phyloP scores from a whole-genome alignment of 331 rosid species.

The Arachis monticola region DNA sequence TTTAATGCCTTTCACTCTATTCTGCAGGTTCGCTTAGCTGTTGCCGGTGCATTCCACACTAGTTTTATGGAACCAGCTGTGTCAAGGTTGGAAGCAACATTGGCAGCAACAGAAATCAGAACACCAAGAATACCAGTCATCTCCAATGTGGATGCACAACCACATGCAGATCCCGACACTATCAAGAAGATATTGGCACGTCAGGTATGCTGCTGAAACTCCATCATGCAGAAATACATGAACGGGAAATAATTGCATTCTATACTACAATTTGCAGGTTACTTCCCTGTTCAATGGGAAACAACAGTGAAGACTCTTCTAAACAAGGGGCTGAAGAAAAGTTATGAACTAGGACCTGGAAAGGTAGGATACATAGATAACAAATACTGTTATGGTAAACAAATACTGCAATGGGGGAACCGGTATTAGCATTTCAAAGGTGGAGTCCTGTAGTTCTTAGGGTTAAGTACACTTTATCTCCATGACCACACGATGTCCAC shows the following conservation, averaged over 20 bases:
- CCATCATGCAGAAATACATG: background rate
- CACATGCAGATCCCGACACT: constrained; percentile 85
- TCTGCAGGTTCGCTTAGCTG: constrained; percentile 92
- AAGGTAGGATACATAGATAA: constrained; percentile 60
- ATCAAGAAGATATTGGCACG: constrained; percentile 86
- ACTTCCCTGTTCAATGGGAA: constrained; percentile 99
- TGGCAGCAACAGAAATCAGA: constrained; percentile 76
- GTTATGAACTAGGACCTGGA: constrained; percentile 97
- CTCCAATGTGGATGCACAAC: constrained; percentile 89
- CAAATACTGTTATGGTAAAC: background rate
- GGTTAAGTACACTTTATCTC: too few species aligned
- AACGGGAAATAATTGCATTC: constrained; percentile 30
- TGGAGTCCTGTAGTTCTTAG: background rate
- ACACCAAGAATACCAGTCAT: constrained; percentile 94
- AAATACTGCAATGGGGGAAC: background rate
- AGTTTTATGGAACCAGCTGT: constrained; percentile 97
- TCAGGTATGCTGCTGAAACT: constrained; percentile 59
- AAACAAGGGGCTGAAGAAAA: constrained; percentile 76
- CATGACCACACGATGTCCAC: too few species aligned
- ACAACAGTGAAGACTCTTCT: constrained; percentile 89
- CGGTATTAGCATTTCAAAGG: background rate
- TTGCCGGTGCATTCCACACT: constrained; percentile 98
- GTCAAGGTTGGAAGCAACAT: constrained; percentile 91
- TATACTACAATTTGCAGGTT: constrained; percentile 62
- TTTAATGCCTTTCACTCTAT: background rate